phyloP scores from a whole-genome alignment of 148 eudicot genomes.

The Rhododendron griersonianum region DNA sequence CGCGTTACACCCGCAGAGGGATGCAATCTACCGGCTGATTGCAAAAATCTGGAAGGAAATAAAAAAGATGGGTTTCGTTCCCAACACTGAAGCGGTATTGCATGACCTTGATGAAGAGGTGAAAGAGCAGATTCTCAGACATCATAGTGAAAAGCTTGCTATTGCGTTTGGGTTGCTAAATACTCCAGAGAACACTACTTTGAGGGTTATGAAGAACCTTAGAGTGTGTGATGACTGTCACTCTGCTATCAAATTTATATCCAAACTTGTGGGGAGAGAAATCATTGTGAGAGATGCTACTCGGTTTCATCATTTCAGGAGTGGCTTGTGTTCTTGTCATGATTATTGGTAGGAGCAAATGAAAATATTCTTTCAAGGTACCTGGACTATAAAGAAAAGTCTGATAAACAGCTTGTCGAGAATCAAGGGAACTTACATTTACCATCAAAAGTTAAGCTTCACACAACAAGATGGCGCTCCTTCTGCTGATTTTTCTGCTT shows the following conservation, averaged over 20 bases:
- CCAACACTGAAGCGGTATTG: constrained; percentile 11
- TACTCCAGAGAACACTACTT: constrained; percentile 10
- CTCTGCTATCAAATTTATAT: constrained; percentile 10
- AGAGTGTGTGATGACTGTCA: constrained; percentile 15
- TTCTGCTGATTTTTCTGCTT: not conserved
- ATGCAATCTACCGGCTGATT: constrained; percentile 2
- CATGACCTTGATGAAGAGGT: constrained; percentile 15
- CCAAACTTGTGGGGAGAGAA: constrained; percentile 13
- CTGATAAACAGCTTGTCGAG: not conserved
- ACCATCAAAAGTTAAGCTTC: not conserved
- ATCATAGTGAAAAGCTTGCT: constrained; percentile 16
- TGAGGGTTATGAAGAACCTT: constrained; percentile 12
- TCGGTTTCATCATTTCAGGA: constrained; percentile 16
- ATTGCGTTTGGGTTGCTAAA: constrained; percentile 9
- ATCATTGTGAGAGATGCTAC: constrained; percentile 15
- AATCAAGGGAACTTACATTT: not conserved
- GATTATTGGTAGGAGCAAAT: constrained; percentile 3
- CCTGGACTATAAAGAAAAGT: not conserved
- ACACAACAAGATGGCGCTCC: not conserved
- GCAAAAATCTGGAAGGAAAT: constrained; percentile 12
- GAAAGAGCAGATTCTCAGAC: constrained; percentile 14
- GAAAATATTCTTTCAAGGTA: not conserved
- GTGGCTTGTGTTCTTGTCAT: constrained; percentile 6
- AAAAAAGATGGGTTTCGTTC: constrained; percentile 10
- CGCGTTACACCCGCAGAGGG: constrained; percentile 29